These are phyloP conservation scores for Collybia nuda DNA, from an alignment of 768 basidiomycete genomes.

Conservation along the genomic window DNA sequence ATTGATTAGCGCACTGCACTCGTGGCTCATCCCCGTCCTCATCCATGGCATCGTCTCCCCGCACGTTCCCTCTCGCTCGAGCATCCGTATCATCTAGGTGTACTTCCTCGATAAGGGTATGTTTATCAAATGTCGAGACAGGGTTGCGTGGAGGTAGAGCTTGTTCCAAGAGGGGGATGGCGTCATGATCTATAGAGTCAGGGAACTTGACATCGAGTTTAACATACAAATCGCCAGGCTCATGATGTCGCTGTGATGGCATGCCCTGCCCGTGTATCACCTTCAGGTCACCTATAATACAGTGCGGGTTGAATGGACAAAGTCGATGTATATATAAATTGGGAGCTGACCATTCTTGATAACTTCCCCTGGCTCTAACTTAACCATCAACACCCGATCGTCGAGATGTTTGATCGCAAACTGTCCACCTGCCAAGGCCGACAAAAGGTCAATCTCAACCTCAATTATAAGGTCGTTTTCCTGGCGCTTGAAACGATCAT, in stretches of 20 bases:
- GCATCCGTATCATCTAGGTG: slow-evolving; percentile 78
- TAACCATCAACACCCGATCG: slow-evolving; percentile 83
- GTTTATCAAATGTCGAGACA: slow-evolving; percentile 67
- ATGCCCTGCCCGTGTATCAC: slow-evolving; percentile 95
- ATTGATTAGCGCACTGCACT: slow-evolving; percentile 96
- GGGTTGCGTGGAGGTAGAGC: slow-evolving; percentile 81
- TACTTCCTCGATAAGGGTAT: slow-evolving; percentile 78
- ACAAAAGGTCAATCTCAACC: slow-evolving; percentile 90
- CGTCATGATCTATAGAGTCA: slow-evolving; percentile 65
- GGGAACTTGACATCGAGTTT: slow-evolving; percentile 90
- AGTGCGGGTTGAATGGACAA: slow-evolving; percentile 5
- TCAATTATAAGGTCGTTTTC: slow-evolving; percentile 87
- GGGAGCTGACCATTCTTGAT: slow-evolving; percentile 81
- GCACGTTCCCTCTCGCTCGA: slow-evolving; percentile 50
- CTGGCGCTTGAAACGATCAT: slow-evolving; percentile 84
- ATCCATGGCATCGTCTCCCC: slow-evolving; percentile 88
- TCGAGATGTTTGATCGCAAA: slow-evolving; percentile 92
- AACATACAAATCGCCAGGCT: slow-evolving; percentile 90
- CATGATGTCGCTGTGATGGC: slow-evolving; percentile 98
- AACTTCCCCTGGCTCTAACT: slow-evolving; percentile 85
- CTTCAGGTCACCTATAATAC: slow-evolving; percentile 72
- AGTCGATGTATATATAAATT: slow-evolving; percentile 6
- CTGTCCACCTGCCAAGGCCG: slow-evolving; percentile 89
- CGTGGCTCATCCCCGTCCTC: slow-evolving; percentile 91
- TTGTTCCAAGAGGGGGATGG: slow-evolving; percentile 73